Percentiles rank a stretch among this genome's conserved stretches.
Conservation (phyloP, 306 rosid species). For the Fagus crenata region DNA sequence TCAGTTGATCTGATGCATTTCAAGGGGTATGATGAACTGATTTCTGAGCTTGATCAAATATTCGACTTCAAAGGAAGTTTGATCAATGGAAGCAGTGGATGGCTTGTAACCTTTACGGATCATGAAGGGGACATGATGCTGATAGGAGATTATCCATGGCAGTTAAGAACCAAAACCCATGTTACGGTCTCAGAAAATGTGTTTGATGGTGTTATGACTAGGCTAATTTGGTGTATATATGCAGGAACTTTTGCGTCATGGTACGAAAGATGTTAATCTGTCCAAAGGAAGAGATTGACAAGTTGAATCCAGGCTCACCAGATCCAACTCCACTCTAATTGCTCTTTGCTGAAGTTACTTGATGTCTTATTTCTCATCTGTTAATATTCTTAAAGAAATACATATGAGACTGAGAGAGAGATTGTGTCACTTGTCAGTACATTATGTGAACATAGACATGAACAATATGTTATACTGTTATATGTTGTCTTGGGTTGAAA, state of each 20-base stretch:
- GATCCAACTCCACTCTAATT: constrained; percentile 27
- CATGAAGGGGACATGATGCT: constrained; percentile 47
- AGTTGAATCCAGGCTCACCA: constrained; percentile 36
- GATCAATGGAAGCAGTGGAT: constrained; percentile 50
- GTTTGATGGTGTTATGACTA: not conserved
- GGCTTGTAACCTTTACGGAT: constrained; percentile 59
- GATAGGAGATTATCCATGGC: constrained; percentile 54
- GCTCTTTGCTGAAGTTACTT: not conserved
- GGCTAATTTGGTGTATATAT: constrained; percentile 9
- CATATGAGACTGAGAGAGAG: not conserved
- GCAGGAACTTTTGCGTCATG: constrained; percentile 56
- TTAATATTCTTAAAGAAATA: no score
- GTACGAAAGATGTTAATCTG: constrained; percentile 52
- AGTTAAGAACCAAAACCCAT: constrained; percentile 44
- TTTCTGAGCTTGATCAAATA: constrained; percentile 57
- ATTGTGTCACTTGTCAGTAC: not conserved
- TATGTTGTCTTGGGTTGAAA: not conserved
- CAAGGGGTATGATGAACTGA: constrained; percentile 48
- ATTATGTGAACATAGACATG: not conserved
- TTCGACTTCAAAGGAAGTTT: constrained; percentile 61
- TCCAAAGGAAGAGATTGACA: constrained; percentile 49
- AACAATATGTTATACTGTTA: not conserved
- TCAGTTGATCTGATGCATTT: constrained; percentile 51
- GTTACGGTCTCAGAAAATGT: not conserved
- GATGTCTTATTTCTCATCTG: not conserved